phyloP scores from a whole-genome alignment of 2,329 filamentous ascomycete species.

The Alternaria triticimaculans region DNA sequence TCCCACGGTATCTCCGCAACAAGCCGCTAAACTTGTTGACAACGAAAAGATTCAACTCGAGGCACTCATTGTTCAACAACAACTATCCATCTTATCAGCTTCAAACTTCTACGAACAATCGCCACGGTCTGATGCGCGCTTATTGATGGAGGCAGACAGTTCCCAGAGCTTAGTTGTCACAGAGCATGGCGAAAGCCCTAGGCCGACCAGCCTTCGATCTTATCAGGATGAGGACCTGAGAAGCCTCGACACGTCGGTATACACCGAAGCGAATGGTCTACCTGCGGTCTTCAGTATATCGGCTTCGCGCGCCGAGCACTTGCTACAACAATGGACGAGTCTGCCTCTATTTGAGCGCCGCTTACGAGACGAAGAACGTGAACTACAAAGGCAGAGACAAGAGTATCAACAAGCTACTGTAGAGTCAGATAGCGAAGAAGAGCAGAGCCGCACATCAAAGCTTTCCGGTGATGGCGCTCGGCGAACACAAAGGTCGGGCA shows the following conservation, averaged over 20 bases:
- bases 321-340: slow-evolving; percentile 44
- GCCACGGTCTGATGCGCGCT: slow-evolving; percentile 17
- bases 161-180: slow-evolving; percentile 31
- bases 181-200: slow-evolving; percentile 15
- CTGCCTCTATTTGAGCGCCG: slow-evolving; percentile 40
- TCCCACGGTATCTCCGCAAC: slow-evolving; percentile 41
- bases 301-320: slow-evolving; percentile 29
- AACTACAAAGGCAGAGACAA: slow-evolving; percentile 29
- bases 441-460: slow-evolving; percentile 19
- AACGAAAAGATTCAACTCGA: slow-evolving; percentile 49
- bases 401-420: slow-evolving; percentile 42
- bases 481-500: slow-evolving; percentile 22
- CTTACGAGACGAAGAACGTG: slow-evolving; percentile 33
- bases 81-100: slow-evolving; percentile 42
- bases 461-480: slow-evolving; percentile 16
- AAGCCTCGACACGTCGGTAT: slow-evolving; percentile 29
- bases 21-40: slow-evolving; percentile 39
- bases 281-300: slow-evolving; percentile 32
- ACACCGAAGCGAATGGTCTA: slow-evolving; percentile 31
- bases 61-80: slow-evolving; percentile 49
- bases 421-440: slow-evolving; percentile 45
- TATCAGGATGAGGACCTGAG: slow-evolving; percentile 40
- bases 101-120: slow-evolving; percentile 24
- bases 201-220: slow-evolving; percentile 30
- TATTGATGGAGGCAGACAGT: slow-evolving; percentile 41